A percentile compares a stretch with the other conserved stretches of the same genome.
phyloP scores from a whole-genome alignment of 2,329 filamentous ascomycete genomes.

The Xenosphaeropsis pyriputrescens region DNA sequence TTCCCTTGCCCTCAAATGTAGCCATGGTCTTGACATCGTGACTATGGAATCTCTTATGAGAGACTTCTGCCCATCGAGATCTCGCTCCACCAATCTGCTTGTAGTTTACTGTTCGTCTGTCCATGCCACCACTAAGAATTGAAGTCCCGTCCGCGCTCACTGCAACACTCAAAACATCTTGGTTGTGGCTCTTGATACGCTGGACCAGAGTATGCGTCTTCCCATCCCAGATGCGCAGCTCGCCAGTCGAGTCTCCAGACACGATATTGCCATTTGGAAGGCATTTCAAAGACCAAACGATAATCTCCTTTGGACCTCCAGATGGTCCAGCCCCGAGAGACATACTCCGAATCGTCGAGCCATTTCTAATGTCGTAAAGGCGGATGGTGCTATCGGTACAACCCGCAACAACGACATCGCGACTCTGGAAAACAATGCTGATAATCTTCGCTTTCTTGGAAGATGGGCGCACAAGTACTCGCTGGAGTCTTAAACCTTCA shows the following conservation, averaged over 20 bases:
- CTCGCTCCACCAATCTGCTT: conserved; percentile 46
- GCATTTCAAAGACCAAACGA: conserved; percentile 89
- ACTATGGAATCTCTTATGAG: conserved; percentile 72
- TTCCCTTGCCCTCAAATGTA: conserved; percentile 66
- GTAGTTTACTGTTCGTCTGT: conserved; percentile 75
- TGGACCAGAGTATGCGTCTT: conserved; percentile 83
- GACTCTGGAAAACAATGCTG: conserved; percentile 79
- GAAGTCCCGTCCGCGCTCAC: conserved; percentile 65
- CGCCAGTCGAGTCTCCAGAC: conserved; percentile 87
- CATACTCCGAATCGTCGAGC: conserved; percentile 64
- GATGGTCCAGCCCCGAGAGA: conserved; percentile 67
- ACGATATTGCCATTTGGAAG: conserved; percentile 80
- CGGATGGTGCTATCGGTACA: conserved; percentile 96
- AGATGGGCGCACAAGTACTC: conserved; percentile 59
- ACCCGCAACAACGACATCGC: conserved; percentile 70
- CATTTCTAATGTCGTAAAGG: conserved; percentile 72
- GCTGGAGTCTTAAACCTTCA: conserved; percentile 66
- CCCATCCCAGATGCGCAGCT: conserved; percentile 86
- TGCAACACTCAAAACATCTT: conserved; percentile 82
- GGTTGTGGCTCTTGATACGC: conserved; percentile 72
- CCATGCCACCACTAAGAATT: conserved; percentile 84
- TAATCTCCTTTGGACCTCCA: conserved; percentile 68
- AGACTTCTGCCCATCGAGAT: conserved; percentile 70
- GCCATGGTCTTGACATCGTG: conserved; percentile 95
- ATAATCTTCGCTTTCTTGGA: conserved; percentile 81